A percentile compares a stretch with the other conserved stretches of the same genome.
phyloP scores from a whole-genome alignment of 352 stramenopile genomes.

The Pythium myriotylum region DNA sequence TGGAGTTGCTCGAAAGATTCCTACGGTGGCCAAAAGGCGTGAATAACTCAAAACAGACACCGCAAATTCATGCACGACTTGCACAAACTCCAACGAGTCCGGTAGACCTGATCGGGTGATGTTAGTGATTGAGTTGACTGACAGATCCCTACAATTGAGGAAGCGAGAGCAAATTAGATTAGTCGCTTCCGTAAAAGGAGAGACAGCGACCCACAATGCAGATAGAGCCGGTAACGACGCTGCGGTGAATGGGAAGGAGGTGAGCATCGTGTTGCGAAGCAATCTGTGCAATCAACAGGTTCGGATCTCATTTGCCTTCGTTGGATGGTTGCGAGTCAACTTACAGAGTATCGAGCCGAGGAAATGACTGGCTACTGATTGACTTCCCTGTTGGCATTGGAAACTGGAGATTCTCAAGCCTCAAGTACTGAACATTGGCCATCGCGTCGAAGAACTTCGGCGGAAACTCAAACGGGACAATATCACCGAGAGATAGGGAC shows the following conservation, averaged over 20 bases:
- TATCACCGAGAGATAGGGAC: neutral
- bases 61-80: neutral
- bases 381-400: neutral
- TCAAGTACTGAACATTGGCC: neutral
- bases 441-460: conserved; percentile 1
- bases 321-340: neutral
- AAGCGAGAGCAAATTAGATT: neutral
- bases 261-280: conserved; percentile 21
- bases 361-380: neutral
- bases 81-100: conserved; percentile 1
- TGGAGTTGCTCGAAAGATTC: conserved; percentile 6
- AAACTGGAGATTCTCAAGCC: conserved; percentile 10
- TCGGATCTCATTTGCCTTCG: neutral
- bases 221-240: conserved; percentile 6
- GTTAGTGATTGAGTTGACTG: conserved; percentile 5
- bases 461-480: conserved; percentile 14
- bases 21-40: no score
- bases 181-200: no score
- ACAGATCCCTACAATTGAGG: conserved; percentile 14
- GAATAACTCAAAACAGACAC: neutral
- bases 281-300: conserved; percentile 1
- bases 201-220: conserved; percentile 4
- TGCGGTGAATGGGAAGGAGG: conserved; percentile 10
- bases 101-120: neutral
- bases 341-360: neutral